phyloP scores from a whole-genome alignment of 1,284 basidiomycete genomes.

The Cystobasidium sp. region DNA sequence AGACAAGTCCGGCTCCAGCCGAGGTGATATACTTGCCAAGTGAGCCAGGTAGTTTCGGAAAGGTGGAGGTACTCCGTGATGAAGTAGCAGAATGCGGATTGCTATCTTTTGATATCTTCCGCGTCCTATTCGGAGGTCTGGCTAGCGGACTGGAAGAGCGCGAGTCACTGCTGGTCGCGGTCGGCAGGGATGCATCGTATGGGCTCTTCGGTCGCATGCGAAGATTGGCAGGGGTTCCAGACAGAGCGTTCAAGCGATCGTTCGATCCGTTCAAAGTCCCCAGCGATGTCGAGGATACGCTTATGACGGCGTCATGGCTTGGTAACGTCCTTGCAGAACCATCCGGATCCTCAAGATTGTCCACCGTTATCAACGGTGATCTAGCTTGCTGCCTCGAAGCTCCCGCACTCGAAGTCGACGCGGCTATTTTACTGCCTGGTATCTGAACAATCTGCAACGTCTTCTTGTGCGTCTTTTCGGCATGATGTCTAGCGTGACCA shows the following conservation, averaged over 20 bases:
- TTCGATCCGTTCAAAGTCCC: not conserved
- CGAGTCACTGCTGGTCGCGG: not conserved
- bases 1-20: conserved; percentile 27
- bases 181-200: not conserved
- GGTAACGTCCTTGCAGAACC: not conserved
- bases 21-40: conserved; percentile 10
- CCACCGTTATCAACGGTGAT: conserved; percentile 8
- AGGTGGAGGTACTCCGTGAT: not conserved
- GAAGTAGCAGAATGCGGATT: not conserved
- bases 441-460: conserved; percentile 35
- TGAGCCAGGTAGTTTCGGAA: not conserved
- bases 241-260: conserved; percentile 6
- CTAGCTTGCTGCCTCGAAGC: not conserved
- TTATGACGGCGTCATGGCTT: not conserved
- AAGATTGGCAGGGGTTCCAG: conserved; percentile 4
- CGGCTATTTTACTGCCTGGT: conserved; percentile 4
- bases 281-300: conserved; percentile 9
- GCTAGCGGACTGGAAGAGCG: not conserved
- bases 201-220: conserved; percentile 33
- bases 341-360: not conserved
- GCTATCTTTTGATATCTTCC: conserved; percentile 22
- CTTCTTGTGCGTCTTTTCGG: not conserved
- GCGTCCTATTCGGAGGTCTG: not conserved
- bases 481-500: no score
- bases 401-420: not conserved